These are phyloP conservation scores for Raphanus hybrid DNA, from an alignment of 441 rosid genomes.

Conservation along the genomic window DNA sequence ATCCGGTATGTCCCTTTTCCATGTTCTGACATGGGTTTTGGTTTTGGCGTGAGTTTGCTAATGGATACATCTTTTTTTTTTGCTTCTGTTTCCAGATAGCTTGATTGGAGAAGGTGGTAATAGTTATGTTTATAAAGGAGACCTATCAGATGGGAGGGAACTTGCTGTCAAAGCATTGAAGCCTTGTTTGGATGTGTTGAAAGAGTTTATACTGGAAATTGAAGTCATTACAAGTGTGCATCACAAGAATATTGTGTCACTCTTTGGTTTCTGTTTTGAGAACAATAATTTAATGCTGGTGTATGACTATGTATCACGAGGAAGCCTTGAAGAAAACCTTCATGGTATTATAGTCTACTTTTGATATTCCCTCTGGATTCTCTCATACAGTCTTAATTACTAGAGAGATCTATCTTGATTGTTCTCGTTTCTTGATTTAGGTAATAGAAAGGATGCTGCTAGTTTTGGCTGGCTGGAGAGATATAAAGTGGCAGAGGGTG, in stretches of 20 bases:
- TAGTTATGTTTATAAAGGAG: conserved; percentile 86
- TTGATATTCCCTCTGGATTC: conserved; percentile 20
- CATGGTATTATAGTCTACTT: conserved; percentile 53
- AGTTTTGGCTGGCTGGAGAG: conserved; percentile 82
- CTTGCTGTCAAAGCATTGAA: conserved; percentile 85
- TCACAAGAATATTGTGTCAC: conserved; percentile 86
- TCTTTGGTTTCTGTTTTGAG: conserved; percentile 85
- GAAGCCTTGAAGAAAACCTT: conserved; percentile 93
- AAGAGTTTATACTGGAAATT: conserved; percentile 77
- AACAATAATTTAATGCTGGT: conserved; percentile 67
- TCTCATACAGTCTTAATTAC: too few species aligned
- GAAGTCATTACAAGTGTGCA: conserved; percentile 71
- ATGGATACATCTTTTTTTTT: background rate
- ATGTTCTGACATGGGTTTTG: background rate
- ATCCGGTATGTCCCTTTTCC: conserved; percentile 57
- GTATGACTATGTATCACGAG: conserved; percentile 77
- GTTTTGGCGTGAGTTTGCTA: conserved; percentile 8
- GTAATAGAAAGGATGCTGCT: conserved; percentile 52
- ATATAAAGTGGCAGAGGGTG: conserved; percentile 78
- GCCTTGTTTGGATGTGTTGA: conserved; percentile 63
- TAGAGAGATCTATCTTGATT: conserved; percentile 17
- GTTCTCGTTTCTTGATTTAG: conserved; percentile 44
- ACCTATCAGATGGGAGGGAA: conserved; percentile 79
- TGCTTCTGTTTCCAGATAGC: conserved; percentile 57
- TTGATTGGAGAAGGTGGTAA: conserved; percentile 93